Percentiles rank a stretch among this genome's conserved stretches.
phyloP scores from a whole-genome alignment of 2,329 filamentous ascomycete species.

The Ustilaginoidea virens region DNA sequence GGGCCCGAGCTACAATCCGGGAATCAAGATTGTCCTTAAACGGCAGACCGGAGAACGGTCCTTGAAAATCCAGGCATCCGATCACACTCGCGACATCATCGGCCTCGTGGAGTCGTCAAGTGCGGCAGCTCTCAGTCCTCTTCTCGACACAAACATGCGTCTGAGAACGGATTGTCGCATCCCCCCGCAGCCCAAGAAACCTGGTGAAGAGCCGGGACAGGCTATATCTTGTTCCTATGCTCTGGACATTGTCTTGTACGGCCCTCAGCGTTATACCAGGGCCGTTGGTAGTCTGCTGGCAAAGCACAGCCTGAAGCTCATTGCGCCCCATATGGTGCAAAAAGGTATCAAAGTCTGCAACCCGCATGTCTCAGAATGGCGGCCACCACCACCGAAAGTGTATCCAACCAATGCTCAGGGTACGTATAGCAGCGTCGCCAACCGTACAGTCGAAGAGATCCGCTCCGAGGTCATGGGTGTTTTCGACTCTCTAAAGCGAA shows the following conservation, averaged over 20 bases:
- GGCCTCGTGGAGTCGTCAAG: slow-evolving; percentile 58
- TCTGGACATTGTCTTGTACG: slow-evolving; percentile 66
- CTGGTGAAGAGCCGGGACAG: slow-evolving; percentile 49
- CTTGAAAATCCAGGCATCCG: slow-evolving; percentile 54
- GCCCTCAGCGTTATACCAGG: slow-evolving; percentile 48
- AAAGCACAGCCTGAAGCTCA: slow-evolving; percentile 51
- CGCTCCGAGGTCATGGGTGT: slow-evolving; percentile 71
- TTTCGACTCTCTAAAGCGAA: slow-evolving; percentile 69
- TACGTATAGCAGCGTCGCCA: slow-evolving; percentile 15
- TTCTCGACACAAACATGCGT: slow-evolving; percentile 53
- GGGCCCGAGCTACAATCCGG: slow-evolving; percentile 48
- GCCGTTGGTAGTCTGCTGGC: slow-evolving; percentile 51
- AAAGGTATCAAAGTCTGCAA: slow-evolving; percentile 59
- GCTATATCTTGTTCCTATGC: slow-evolving; percentile 43
- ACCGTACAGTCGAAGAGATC: slow-evolving; percentile 70
- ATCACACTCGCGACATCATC: slow-evolving; percentile 56
- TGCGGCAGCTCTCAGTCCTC: slow-evolving; percentile 49
- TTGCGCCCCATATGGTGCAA: slow-evolving; percentile 49
- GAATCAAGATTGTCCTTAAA: slow-evolving; percentile 57
- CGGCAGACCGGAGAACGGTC: slow-evolving; percentile 38
- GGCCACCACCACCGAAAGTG: slow-evolving; percentile 21
- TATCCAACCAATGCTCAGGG: slow-evolving; percentile 16
- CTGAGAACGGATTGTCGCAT: slow-evolving; percentile 63
- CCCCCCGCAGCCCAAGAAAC: slow-evolving; percentile 44
- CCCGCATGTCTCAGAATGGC: slow-evolving; percentile 46